Conservation (phyloP, 768 basidiomycete genomes). For the Serendipita sp. region DNA sequence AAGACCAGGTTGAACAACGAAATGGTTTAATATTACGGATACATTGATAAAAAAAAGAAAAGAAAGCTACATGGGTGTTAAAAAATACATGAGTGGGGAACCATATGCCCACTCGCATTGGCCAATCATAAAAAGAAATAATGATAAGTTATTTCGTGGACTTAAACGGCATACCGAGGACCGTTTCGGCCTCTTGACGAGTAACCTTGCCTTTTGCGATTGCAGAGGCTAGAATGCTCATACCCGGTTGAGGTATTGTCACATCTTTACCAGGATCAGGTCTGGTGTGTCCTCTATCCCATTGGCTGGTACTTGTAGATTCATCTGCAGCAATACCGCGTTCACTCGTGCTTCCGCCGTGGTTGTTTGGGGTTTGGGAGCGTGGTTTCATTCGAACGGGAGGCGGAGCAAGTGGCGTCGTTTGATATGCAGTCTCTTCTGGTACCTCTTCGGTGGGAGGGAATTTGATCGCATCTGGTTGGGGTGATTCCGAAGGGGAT, state of each 20-base stretch:
- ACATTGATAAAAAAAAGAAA: background rate
- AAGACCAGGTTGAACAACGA: background rate
- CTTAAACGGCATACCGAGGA: background rate
- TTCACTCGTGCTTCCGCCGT: too few species aligned
- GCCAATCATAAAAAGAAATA: too few species aligned
- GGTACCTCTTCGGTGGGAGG: background rate
- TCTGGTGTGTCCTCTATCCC: background rate
- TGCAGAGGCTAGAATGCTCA: background rate
- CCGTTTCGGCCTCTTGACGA: background rate
- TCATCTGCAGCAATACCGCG: background rate
- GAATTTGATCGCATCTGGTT: background rate
- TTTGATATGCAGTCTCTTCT: background rate
- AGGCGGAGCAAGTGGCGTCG: background rate
- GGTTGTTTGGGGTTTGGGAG: background rate
- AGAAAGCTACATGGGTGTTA: background rate
- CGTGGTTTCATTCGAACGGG: background rate
- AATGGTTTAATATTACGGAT: background rate
- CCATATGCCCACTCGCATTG: too few species aligned
- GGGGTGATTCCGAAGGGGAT: background rate
- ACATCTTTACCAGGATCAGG: background rate
- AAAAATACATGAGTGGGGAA: too few species aligned
- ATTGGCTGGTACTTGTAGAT: background rate
- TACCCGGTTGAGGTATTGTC: background rate
- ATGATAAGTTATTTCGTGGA: too few species aligned
- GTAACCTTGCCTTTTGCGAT: constrained; percentile 1